A percentile compares a stretch with the other conserved stretches of the same genome.
These are phyloP conservation scores for Mycena kentingensis DNA, from an alignment of 768 basidiomycete species.

Conservation along the genomic window DNA sequence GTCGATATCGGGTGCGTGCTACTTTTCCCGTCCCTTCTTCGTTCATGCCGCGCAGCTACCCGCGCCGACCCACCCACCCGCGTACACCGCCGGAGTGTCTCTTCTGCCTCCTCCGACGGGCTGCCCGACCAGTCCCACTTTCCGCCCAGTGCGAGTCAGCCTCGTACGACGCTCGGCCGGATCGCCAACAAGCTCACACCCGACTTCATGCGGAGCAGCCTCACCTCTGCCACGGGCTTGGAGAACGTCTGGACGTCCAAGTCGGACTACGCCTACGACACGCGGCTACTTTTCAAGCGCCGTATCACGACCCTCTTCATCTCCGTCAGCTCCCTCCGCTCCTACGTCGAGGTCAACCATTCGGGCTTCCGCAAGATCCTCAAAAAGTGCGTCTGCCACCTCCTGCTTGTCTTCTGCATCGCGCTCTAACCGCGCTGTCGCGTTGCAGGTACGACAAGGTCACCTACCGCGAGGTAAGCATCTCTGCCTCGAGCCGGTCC, in stretches of 20 bases:
- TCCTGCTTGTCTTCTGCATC: conserved; percentile 3
- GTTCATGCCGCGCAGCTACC: conserved; percentile 10
- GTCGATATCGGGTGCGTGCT: conserved; percentile 23
- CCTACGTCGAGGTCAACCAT: conserved; percentile 90
- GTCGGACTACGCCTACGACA: conserved; percentile 81
- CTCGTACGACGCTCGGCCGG: conserved; percentile 33
- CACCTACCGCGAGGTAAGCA: conserved; percentile 62
- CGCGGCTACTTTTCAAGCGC: conserved; percentile 85
- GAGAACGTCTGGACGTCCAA: conserved; percentile 76
- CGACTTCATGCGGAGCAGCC: conserved; percentile 51
- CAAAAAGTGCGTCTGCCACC: conserved; percentile 70
- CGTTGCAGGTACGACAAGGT: conserved; percentile 98
- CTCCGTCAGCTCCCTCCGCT: conserved; percentile 70
- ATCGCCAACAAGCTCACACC: conserved; percentile 49
- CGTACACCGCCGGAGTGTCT: conserved; percentile 45
- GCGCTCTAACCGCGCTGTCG: conserved; percentile 4
- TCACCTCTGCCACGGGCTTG: conserved; percentile 41
- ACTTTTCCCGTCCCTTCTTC: conserved; percentile 15
- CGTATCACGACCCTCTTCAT: conserved; percentile 84
- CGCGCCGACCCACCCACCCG: conserved; percentile 11
- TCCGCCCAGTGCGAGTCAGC: neutral
- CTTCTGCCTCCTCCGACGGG: conserved; percentile 48
- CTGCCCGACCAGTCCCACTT: conserved; percentile 18
- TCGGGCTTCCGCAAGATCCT: conserved; percentile 93
- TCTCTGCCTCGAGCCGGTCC: neutral